Percentiles rank a stretch among this genome's conserved stretches.
These are phyloP conservation scores for Excoecaria cochinchinensis DNA, from an alignment of 345 rosid species.

Conservation along the genomic window DNA sequence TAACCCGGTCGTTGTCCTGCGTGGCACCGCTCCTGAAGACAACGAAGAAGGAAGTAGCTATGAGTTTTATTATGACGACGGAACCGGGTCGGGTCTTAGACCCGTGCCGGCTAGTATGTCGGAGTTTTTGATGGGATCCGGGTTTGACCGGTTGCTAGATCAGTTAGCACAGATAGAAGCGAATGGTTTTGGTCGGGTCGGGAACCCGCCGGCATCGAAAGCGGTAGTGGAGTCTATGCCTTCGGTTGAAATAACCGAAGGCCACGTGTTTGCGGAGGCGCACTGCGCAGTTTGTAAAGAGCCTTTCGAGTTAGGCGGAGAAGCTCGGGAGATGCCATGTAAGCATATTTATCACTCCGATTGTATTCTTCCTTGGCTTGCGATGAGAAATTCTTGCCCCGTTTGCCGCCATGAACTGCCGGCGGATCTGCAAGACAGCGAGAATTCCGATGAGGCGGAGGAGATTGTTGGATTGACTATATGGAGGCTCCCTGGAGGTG, in stretches of 20 bases:
- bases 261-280: slow-evolving; percentile 39
- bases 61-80: slow-evolving; percentile 69
- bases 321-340: slow-evolving; percentile 80
- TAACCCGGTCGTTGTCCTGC: slow-evolving; percentile 72
- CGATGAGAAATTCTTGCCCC: slow-evolving; percentile 67
- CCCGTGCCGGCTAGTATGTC: slow-evolving; percentile 67
- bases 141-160: slow-evolving; percentile 63
- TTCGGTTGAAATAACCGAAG: slow-evolving; percentile 42
- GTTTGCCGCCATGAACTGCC: slow-evolving; percentile 71
- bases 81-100: slow-evolving; percentile 61
- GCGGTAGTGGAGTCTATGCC: slow-evolving; percentile 67
- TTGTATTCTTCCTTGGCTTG: slow-evolving; percentile 75
- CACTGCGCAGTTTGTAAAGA: slow-evolving; percentile 83
- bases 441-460: slow-evolving; percentile 19
- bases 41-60: slow-evolving; percentile 39
- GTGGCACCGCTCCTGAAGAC: slow-evolving; percentile 40
- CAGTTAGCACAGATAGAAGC: slow-evolving; percentile 63
- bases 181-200: slow-evolving; percentile 51
- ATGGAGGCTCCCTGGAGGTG: slow-evolving; percentile 86
- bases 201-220: slow-evolving; percentile 70
- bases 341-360: slow-evolving; percentile 67
- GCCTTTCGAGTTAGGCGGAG: slow-evolving; percentile 51
- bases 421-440: slow-evolving; percentile 28
- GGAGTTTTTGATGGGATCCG: slow-evolving; percentile 71
- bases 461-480: slow-evolving; percentile 61